Evolutionary conservation across 2,329 filamentous ascomycete species (phyloP), one percentile per base, ranked within the genome.

Genomic region (Blastomyces percursus): DNA sequence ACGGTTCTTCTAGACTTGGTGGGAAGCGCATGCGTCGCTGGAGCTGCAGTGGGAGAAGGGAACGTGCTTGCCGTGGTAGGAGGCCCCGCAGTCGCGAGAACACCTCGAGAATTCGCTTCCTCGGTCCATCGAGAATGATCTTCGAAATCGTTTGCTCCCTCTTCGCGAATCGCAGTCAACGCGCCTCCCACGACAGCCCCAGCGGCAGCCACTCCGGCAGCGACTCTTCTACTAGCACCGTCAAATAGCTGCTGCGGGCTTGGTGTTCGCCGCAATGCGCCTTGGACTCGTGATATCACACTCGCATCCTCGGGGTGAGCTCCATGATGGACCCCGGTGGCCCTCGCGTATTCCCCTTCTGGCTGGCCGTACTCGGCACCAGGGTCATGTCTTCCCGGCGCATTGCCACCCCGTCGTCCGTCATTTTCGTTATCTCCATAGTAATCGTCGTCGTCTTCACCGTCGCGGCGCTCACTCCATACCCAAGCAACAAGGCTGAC

Each of bases 81-180:
- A n/a, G 48, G 32, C 14, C 32, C 60, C 27, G 50, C 50, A n/a
- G 48, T 56, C 62, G 59, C 69, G 65, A 65, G 69, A 63, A 70
- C 71, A 62, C 76, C 77, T 68, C 88, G 85, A 58, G 88, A 82
- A 69, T 90, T 87, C 27, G 88, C 90, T 77, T 96, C 92, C 74
- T 96, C 91, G 16, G 88, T 91, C 93, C 93, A 96, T 60, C 90
- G 86, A 72, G 90, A 89, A 75, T 94, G 90, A 74, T 96, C 93
- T 66, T 86, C 86, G 73, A 88, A 94, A 60, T 88, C 88, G 65
- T 85, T 83, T 71, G 85, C 86, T 71, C 92, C 89, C 71, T 95
- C 91, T 73, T 96, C 90, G 62, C 89, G 84, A 67, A 95, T 94
- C 19, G 89, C 87, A 61, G 87, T 87, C 67, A 96, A 79, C 32